phyloP scores from a whole-genome alignment of 352 stramenopile genomes.

The Pythium diclinum region DNA sequence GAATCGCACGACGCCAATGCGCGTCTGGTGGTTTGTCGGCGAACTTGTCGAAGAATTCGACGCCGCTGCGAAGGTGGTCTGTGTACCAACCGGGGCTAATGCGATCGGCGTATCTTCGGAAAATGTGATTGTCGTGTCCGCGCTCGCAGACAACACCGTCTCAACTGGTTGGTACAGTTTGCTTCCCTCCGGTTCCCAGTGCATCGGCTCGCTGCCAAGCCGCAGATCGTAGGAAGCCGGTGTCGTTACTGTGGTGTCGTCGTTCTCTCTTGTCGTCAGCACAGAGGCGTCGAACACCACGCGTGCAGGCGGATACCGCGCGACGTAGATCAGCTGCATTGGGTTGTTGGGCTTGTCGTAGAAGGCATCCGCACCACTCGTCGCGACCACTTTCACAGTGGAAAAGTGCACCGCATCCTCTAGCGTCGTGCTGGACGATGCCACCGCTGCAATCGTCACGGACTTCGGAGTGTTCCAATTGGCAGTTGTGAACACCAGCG shows the following conservation, averaged over 20 bases:
- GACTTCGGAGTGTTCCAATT: conserved; percentile 31
- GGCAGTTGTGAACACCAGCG: conserved; percentile 29
- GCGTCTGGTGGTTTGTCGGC: conserved; percentile 20
- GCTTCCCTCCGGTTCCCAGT: conserved; percentile 47
- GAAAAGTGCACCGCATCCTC: conserved; percentile 28
- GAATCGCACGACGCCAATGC: conserved; percentile 44
- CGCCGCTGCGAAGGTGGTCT: conserved; percentile 31
- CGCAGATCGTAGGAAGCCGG: conserved; percentile 33
- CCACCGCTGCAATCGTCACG: conserved; percentile 27
- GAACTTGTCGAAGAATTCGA: conserved; percentile 55
- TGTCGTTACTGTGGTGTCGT: conserved; percentile 29
- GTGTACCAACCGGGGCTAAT: conserved; percentile 11
- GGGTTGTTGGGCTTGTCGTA: conserved; percentile 36
- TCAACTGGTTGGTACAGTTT: conserved; percentile 37
- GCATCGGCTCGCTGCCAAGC: conserved; percentile 53
- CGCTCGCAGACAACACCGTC: conserved; percentile 30
- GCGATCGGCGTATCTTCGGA: conserved; percentile 17
- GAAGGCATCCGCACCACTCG: conserved; percentile 34
- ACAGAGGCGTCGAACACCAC: conserved; percentile 42
- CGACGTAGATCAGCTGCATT: conserved; percentile 35
- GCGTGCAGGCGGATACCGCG: conserved; percentile 36
- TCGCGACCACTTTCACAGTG: conserved; percentile 22
- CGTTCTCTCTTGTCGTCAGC: conserved; percentile 38
- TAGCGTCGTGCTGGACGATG: neutral
- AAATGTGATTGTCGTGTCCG: conserved; percentile 50